Base-by-base conservation (phyloP, 2,329 filamentous ascomycete species). In the Arthroderma uncinatum region DNA sequence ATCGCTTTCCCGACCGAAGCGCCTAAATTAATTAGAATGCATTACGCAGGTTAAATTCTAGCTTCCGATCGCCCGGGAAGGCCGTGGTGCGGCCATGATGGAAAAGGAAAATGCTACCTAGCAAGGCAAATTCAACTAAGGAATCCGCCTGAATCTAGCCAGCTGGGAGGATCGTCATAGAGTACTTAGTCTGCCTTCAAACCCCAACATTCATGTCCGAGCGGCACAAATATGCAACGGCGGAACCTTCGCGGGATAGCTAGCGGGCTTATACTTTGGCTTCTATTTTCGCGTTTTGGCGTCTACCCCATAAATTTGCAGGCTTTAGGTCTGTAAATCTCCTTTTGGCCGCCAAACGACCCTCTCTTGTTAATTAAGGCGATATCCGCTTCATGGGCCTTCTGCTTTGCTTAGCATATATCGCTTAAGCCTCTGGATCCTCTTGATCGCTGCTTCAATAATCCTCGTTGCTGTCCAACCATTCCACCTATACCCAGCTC, bases 401-500 rank as follows among this genome's bases (percentile, higher is more conserved):
- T 58, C 59, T 36, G 57, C 59, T n/a, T 56, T 54, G 23, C 8
- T 44, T 16, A 58, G 10, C 34, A 57, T 53, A 33, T 57, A 9
- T 9, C 37, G 52, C 37, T 56, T 62, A 9, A 62, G 36, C 48
- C 40, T 52, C 28, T 53, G 56, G 14, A 55, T 52, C 34, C 34
- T 55, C 36, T 56, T 34, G 10, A 55, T 53, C n/a, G 59, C 57
- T 36, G 28, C 14, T n/a, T 50, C 57, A n/a, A 57, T 62, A 62
- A 16, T 23, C 12, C 44, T 59, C 57, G 44, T 44, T 56, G 19
- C 56, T 56, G 61, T 33, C 61, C 61, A 62, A 2, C 61, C 61
- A 30, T 62, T 56, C 34, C 61, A 53, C 28, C 56, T 14, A 62
- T 23, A 14, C 34, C 57, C 2, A 62, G 21, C 37, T 54, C 2